Percentiles rank a stretch among this genome's conserved stretches.
These are phyloP conservation scores for Helotiales sp. DNA, from an alignment of 2,329 filamentous ascomycete genomes.

Conservation along the genomic window DNA sequence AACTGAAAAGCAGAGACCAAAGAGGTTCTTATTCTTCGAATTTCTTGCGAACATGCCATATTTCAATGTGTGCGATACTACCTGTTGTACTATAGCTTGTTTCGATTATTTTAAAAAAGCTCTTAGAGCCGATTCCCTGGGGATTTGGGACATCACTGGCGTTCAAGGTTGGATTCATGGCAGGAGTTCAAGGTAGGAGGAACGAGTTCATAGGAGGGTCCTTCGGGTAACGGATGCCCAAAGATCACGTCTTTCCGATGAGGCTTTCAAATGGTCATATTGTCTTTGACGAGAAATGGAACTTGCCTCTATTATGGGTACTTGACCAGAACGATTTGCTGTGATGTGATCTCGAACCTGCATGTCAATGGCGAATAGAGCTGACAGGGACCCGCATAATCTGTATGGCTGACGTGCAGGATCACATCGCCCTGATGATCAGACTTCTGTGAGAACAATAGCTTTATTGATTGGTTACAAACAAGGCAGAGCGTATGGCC, in stretches of 20 bases:
- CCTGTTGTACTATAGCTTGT: slow-evolving; percentile 23
- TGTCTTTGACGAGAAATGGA: neutral
- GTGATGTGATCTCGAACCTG: slow-evolving; percentile 8
- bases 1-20: slow-evolving; percentile 20
- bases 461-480: slow-evolving; percentile 18
- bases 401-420: slow-evolving; percentile 11
- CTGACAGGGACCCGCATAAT: slow-evolving; percentile 18
- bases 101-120: slow-evolving; percentile 19
- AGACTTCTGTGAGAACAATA: neutral
- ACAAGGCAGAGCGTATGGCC: slow-evolving; percentile 8
- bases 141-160: neutral
- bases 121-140: slow-evolving; percentile 5
- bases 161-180: slow-evolving; percentile 1
- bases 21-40: neutral
- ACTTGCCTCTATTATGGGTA: neutral
- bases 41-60: neutral
- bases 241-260: neutral
- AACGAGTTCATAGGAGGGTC: neutral
- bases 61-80: slow-evolving; percentile 23
- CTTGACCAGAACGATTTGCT: neutral
- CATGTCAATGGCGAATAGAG: slow-evolving; percentile 13
- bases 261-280: neutral
- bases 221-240: neutral
- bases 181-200: neutral
- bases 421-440: neutral